Evolutionary conservation across 495 filamentous ascomycete genomes (phyloP), one percentile per base, ranked within the genome.

Genomic region (Darksidea phi): DNA sequence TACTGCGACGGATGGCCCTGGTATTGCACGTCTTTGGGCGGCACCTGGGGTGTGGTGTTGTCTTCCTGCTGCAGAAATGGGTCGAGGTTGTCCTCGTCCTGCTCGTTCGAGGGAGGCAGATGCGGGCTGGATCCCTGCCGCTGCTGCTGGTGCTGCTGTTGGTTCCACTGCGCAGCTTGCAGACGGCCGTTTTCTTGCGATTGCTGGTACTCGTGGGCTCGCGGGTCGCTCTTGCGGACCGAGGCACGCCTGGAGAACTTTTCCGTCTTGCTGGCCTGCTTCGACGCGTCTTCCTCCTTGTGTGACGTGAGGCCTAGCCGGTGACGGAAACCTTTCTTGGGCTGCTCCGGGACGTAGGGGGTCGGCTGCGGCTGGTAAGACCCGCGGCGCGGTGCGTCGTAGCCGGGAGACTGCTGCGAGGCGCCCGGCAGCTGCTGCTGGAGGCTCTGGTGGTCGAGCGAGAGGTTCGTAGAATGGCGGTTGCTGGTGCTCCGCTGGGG

Each of bases 41-140:
- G 66, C 45, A 58, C 50, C 46, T 66, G 61, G 18, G 66, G 62
- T 15, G 57, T 57, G 6, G 36, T 25, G 26, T 48, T 45, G 37
- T 65, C 66, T 13, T 66, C 58, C 18, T 60, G 66, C 54, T 69
- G 66, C 15, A 69, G 62, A 36, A 69, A 69, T n/a, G 66, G 66
- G 41, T 69, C 66, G 15, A 69, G 42, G 36, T 69, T 50, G 66
- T 62, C 60, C 48, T 69, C 66, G 62, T 69, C 66, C 59, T 65
- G 61, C 57, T 69, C 66, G 48, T 48, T 59, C 6, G 62, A 66
- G 20, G 63, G 54, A 53, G 66, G 57, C 34, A 69, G 52, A 59
- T 62, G 62, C 61, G 53, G 62, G 42, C 53, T 66, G 15, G 66
- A 69, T 23, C 62, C 58, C 47, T 61, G 61, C 24, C 52, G 37